Evolutionary conservation across 116 monocot genomes (phyloP).

Genomic region (Phalaenopsis hybrid): DNA sequence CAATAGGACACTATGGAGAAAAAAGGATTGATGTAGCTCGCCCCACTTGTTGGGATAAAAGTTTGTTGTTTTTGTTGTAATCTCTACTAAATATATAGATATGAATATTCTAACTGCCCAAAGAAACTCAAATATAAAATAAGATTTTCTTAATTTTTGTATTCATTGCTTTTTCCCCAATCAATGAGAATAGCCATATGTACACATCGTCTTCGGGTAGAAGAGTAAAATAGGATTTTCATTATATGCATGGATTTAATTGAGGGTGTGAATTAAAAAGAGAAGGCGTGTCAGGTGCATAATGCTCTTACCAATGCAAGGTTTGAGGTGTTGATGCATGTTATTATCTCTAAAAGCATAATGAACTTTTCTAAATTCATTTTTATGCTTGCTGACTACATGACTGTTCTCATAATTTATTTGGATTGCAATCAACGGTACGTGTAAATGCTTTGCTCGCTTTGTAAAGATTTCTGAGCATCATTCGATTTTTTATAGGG

Average conservation of each 20-base stretch:
- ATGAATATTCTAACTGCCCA: not conserved
- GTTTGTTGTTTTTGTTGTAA: too few species aligned
- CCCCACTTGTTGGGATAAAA: too few species aligned
- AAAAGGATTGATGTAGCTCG: too few species aligned
- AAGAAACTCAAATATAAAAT: not conserved
- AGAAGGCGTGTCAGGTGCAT: not conserved
- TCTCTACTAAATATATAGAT: not conserved
- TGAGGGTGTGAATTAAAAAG: not conserved
- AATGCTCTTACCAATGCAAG: not conserved
- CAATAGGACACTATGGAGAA: too few species aligned
- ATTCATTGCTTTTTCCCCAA: not conserved
- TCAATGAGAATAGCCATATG: not conserved
- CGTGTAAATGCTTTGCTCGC: not conserved
- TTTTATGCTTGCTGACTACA: not conserved
- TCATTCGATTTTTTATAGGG: not conserved
- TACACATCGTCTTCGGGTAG: not conserved
- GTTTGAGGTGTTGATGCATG: not conserved
- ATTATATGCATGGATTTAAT: not conserved
- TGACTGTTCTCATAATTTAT: not conserved
- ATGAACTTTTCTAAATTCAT: constrained; percentile 1
- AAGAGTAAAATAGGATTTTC: not conserved
- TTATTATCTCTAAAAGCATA: not conserved
- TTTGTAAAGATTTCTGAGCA: not conserved
- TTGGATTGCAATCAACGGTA: not conserved
- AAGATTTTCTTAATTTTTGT: not conserved